Evolutionary conservation across 2,329 filamentous ascomycete genomes (phyloP), one percentile per base, ranked within the genome.

Genomic region (Akanthomyces muscarius): DNA sequence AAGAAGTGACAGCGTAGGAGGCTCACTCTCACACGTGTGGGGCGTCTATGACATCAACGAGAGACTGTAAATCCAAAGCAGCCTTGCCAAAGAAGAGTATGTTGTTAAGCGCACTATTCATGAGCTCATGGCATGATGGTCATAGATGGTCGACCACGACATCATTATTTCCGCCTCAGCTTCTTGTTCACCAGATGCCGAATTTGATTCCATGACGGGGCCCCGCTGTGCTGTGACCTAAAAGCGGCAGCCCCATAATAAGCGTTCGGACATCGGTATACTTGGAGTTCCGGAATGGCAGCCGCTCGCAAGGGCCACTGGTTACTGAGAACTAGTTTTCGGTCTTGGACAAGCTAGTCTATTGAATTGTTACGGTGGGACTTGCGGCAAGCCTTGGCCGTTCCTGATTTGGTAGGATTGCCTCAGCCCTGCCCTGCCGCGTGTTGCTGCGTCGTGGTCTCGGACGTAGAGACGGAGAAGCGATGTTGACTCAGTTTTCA

Each of bases 181-280:
- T 36, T 41, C 38, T 41, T 41, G 8, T 41, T 16, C 16, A 16
- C 38, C 36, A 38, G 38, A 41, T 16, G 38, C 38, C 13, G 16
- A 41, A 16, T 2, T 41, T 41, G 13, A 50, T 30, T 50, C 47
- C 47, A 50, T 50, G 2, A 30, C 25, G 23, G 25, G 33, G 5
- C 33, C 33, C 33, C 33, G 33, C 33, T 16, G 42, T 3, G 33
- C 33, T 8, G 7, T 11, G 8, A 7, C 33, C 33, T 6, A 30
- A 52, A 52, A 36, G 14, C 13, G 48, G 48, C 16, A 50, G 25
- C 38, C 38, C 38, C 38, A 41, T 16, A 41, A 41, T 41, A 41
- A 41, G 14, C 38, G 8, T 13, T 53, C 48, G 58, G 58, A 61
- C 58, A 53, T 61, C 58, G 58, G 58, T 53, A 23, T 11, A 61